Evolutionary conservation across 164 flowering plant species (phyloP).

Genomic region (Sedum album): DNA sequence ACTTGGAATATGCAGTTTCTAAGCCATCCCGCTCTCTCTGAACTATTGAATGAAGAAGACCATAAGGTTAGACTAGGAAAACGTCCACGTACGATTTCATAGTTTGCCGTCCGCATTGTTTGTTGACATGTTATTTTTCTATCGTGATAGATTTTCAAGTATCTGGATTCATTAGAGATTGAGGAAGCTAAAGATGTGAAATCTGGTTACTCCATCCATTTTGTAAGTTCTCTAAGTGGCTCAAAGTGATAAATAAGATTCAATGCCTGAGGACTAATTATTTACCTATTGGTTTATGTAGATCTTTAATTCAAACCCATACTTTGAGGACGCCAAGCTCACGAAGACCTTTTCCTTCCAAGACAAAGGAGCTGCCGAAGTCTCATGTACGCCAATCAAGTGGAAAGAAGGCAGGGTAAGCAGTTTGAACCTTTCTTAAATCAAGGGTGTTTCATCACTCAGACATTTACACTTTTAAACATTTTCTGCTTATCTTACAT

Average conservation of each 20-base stretch:
- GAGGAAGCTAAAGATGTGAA: slow-evolving; percentile 70
- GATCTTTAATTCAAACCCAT: slow-evolving; percentile 59
- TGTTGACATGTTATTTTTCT: not conserved
- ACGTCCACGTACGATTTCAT: too few species aligned
- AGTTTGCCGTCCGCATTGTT: too few species aligned
- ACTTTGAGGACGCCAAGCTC: slow-evolving; percentile 57
- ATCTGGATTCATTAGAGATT: slow-evolving; percentile 62
- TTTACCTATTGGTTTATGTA: slow-evolving; percentile 15
- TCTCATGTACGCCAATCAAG: slow-evolving; percentile 44
- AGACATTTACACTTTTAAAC: not conserved
- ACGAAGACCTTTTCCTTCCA: slow-evolving; percentile 47
- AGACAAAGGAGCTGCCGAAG: slow-evolving; percentile 53
- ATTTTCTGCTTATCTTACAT: not conserved
- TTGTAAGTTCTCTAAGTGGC: slow-evolving; percentile 10
- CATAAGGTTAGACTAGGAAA: too few species aligned
- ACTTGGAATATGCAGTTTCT: slow-evolving; percentile 43
- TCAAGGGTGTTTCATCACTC: not conserved
- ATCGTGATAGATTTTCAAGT: slow-evolving; percentile 57
- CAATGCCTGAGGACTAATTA: not conserved
- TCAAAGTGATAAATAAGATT: not conserved
- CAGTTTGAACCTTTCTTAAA: not conserved
- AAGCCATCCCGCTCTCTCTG: slow-evolving; percentile 92
- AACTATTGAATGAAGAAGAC: too few species aligned
- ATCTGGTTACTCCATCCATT: too few species aligned
- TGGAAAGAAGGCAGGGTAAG: slow-evolving; percentile 73